Percentiles rank a stretch among this genome's conserved stretches.
phyloP scores from a whole-genome alignment of 108 stramenopile genomes.

The Discostella stelligeroides region DNA sequence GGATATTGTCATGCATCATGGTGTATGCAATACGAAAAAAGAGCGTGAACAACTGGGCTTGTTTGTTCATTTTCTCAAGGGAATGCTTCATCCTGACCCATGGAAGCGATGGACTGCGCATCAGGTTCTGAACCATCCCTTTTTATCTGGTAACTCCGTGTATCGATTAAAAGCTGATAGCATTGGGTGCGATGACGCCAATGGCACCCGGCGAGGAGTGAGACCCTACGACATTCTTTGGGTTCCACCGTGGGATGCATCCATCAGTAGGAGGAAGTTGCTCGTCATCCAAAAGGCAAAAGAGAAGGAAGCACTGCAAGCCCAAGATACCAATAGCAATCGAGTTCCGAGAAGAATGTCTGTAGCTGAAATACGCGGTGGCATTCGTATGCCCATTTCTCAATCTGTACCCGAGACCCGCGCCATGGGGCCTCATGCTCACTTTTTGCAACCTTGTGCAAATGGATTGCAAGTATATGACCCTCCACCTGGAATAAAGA shows the following conservation, averaged over 20 bases:
- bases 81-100: conserved; percentile 81
- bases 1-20: conserved; percentile 82
- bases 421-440: conserved; percentile 17
- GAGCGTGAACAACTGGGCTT: conserved; percentile 61
- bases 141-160: conserved; percentile 58
- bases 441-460: not conserved
- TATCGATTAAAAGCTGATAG: conserved; percentile 34
- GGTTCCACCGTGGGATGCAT: conserved; percentile 82
- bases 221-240: conserved; percentile 69
- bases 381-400: conserved; percentile 9
- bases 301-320: conserved; percentile 58
- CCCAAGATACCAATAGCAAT: conserved; percentile 12
- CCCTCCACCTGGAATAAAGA: conserved; percentile 21
- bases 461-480: conserved; percentile 27
- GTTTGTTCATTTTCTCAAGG: conserved; percentile 82
- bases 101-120: conserved; percentile 84
- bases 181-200: conserved; percentile 14
- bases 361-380: not conserved
- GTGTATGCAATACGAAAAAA: conserved; percentile 49
- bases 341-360: not conserved
- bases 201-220: conserved; percentile 29
- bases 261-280: conserved; percentile 70
- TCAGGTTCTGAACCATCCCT: conserved; percentile 81
- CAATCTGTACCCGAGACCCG: conserved; percentile 46
- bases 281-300: conserved; percentile 57